phyloP scores from a whole-genome alignment of 2,329 filamentous ascomycete genomes.

The Colletotrichum tamarilloi region DNA sequence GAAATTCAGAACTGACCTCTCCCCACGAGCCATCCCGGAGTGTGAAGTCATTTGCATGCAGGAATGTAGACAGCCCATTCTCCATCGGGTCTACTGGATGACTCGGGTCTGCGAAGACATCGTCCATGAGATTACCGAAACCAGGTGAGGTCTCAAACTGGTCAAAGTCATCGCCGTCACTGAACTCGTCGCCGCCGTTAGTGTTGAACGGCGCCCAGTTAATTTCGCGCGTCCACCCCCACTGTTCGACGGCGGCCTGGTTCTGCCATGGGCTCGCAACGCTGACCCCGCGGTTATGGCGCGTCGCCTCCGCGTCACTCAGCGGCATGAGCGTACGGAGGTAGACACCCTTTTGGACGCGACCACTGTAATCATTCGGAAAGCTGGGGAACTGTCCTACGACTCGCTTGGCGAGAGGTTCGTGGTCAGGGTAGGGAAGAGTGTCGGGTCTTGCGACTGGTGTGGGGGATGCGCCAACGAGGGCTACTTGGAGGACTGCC shows the following conservation, averaged over 20 bases:
- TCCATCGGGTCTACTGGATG: background rate
- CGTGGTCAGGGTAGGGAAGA: background rate
- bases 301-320: background rate
- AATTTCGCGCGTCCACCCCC: background rate
- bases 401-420: background rate
- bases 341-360: background rate
- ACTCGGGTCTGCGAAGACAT: background rate
- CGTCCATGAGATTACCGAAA: background rate
- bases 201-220: background rate
- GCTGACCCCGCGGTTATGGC: background rate
- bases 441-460: too few relatives aligned
- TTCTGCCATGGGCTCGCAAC: background rate
- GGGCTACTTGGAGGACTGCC: background rate
- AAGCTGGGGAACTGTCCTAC: conserved; percentile 1
- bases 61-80: background rate
- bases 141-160: too few relatives aligned
- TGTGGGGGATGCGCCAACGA: background rate
- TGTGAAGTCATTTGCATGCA: background rate
- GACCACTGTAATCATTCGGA: background rate
- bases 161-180: background rate
- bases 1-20: background rate
- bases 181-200: background rate
- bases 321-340: background rate
- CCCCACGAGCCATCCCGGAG: background rate
- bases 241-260: background rate